Percentiles rank a stretch among this genome's conserved stretches.
phyloP scores from a whole-genome alignment of 1,139 yeast species.

The Nakaseomyces uthaithaninus region DNA sequence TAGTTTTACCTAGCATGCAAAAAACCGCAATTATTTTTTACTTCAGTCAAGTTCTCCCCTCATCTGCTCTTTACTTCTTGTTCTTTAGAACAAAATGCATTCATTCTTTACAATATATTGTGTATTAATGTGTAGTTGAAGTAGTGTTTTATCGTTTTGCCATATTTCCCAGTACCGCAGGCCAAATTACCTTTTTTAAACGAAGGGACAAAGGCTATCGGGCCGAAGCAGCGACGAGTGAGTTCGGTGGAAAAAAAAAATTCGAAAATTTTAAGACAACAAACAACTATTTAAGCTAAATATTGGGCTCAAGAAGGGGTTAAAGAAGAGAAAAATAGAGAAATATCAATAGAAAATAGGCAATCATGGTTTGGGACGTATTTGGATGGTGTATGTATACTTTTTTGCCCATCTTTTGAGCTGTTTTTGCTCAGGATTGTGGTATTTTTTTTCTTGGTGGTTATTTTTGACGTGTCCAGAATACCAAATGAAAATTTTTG shows the following conservation, averaged over 20 bases:
- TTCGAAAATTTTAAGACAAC: not conserved
- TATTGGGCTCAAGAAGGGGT: no score
- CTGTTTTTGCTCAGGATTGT: not conserved
- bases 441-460: not conserved
- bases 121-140: no score
- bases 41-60: no score
- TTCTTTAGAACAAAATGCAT: no score
- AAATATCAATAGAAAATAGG: slow-evolving; percentile 5
- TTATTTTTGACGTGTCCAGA: not conserved
- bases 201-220: not conserved
- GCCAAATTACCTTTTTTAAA: no score
- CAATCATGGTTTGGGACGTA: slow-evolving; percentile 29
- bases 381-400: slow-evolving; percentile 33
- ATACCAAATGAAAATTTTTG: not conserved
- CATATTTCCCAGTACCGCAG: no score
- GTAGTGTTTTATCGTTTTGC: no score
- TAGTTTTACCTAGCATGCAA: no score
- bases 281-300: not conserved
- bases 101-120: no score
- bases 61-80: no score
- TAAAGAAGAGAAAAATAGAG: not conserved
- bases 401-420: no score
- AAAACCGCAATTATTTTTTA: no score
- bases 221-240: not conserved
- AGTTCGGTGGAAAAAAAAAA: slow-evolving; percentile 5